Percentiles rank a stretch among this genome's conserved stretches.
Evolutionary conservation across 805 yeast species (phyloP).

Genomic region (Myxozyma geophila): DNA sequence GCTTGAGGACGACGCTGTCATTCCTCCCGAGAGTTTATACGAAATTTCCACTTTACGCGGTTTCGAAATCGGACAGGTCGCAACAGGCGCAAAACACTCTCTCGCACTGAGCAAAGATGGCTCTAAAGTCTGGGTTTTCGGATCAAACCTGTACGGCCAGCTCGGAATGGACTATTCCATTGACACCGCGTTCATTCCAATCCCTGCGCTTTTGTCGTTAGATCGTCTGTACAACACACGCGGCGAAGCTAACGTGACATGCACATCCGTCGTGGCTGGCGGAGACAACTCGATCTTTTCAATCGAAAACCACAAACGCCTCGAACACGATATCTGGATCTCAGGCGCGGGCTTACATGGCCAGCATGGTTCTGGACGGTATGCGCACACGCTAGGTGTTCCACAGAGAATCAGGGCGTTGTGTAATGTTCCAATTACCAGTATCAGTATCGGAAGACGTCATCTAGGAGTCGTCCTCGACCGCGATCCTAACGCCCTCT

Average conservation of each 20-base stretch:
- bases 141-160: conserved; percentile 84
- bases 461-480: conserved; percentile 65
- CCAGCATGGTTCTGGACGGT: conserved; percentile 80
- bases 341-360: conserved; percentile 89
- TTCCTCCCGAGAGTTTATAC: conserved; percentile 44
- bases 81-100: conserved; percentile 76
- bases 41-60: conserved; percentile 65
- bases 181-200: conserved; percentile 68
- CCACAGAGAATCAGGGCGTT: conserved; percentile 65
- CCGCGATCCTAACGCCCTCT: background rate
- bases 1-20: conserved; percentile 7
- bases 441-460: conserved; percentile 65
- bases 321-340: conserved; percentile 51
- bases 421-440: conserved; percentile 50
- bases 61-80: conserved; percentile 58
- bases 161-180: conserved; percentile 71
- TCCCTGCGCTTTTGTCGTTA: conserved; percentile 63
- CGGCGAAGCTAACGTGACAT: conserved; percentile 50
- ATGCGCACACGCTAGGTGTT: conserved; percentile 68
- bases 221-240: conserved; percentile 49
- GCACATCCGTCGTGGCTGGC: conserved; percentile 66
- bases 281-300: conserved; percentile 64
- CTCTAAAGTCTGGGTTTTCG: conserved; percentile 74
- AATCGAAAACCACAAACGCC: conserved; percentile 39
- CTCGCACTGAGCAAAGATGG: conserved; percentile 71